phyloP scores from a whole-genome alignment of 2,329 filamentous ascomycete genomes.

The Hypoxylon sp. region DNA sequence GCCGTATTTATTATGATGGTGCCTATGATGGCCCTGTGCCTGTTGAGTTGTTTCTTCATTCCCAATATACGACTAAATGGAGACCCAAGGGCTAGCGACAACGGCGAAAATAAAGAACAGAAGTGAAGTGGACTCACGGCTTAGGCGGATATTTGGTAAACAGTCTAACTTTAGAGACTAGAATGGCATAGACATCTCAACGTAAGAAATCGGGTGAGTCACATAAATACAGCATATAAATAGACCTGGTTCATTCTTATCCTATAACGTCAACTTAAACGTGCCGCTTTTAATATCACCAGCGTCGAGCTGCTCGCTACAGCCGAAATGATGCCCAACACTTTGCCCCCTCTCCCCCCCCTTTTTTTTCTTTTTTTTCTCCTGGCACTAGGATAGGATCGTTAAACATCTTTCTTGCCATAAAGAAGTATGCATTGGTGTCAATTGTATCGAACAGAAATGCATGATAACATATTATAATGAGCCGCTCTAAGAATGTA shows the following conservation, averaged over 20 bases:
- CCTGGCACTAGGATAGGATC: too few species aligned
- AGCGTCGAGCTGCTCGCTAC: too few species aligned
- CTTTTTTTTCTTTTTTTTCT: too few species aligned
- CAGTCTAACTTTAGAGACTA: neutral
- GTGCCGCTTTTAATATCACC: too few species aligned
- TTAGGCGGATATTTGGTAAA: neutral
- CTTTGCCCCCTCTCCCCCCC: too few species aligned
- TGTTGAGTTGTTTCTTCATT: conserved; percentile 40
- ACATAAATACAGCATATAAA: neutral
- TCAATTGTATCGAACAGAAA: too few species aligned
- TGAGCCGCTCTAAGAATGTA: too few species aligned
- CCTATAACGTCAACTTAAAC: too few species aligned
- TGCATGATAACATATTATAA: too few species aligned
- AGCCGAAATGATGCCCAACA: too few species aligned
- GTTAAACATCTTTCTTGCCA: too few species aligned
- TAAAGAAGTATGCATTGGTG: too few species aligned
- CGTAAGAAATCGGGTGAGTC: neutral
- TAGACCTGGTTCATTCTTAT: neutral
- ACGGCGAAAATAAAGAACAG: conserved; percentile 10
- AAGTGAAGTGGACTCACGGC: neutral
- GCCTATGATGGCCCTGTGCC: conserved; percentile 42
- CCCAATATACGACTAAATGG: conserved; percentile 29
- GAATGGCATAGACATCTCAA: neutral
- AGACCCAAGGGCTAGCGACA: conserved; percentile 16
- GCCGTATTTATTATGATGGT: conserved; percentile 49